phyloP scores from a whole-genome alignment of 1,284 basidiomycete species.

The Rhizoctonia solani region DNA sequence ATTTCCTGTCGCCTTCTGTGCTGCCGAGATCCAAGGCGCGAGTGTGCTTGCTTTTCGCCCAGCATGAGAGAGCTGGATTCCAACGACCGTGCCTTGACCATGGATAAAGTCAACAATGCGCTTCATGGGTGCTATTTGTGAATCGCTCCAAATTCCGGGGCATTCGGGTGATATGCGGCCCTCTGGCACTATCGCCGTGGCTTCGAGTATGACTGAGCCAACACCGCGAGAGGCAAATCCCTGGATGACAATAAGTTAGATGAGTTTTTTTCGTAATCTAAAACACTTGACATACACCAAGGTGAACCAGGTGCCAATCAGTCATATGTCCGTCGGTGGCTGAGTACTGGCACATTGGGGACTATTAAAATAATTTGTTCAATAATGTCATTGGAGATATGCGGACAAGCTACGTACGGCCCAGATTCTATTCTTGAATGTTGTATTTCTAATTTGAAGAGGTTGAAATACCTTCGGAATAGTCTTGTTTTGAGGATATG shows the following conservation, averaged over 20 bases:
- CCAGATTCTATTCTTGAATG: constrained; percentile 74
- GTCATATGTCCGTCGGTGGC: constrained; percentile 63
- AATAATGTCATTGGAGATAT: not conserved
- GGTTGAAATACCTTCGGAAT: constrained; percentile 69
- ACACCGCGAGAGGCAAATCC: constrained; percentile 50
- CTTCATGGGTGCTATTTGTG: constrained; percentile 68
- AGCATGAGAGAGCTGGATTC: constrained; percentile 80
- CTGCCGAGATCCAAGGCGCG: constrained; percentile 57
- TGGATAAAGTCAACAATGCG: constrained; percentile 78
- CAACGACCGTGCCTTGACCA: constrained; percentile 60
- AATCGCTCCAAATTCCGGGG: constrained; percentile 64
- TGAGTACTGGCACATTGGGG: not conserved
- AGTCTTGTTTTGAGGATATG: constrained; percentile 51
- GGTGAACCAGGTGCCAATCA: constrained; percentile 79
- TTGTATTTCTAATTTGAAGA: constrained; percentile 61
- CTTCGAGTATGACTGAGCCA: constrained; percentile 68
- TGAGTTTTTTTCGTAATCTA: constrained; percentile 39
- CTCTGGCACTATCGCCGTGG: constrained; percentile 72
- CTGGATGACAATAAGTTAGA: constrained; percentile 36
- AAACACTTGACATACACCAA: constrained; percentile 54
- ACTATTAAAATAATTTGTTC: not conserved
- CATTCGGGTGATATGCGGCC: constrained; percentile 76
- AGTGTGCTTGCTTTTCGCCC: constrained; percentile 72
- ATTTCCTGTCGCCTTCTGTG: constrained; percentile 43
- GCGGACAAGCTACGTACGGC: constrained; percentile 48